Percentiles rank a stretch among this genome's conserved stretches.
Evolutionary conservation across 1,139 yeast species (phyloP).

Genomic region (Zhuliangozyma blackwelliae): DNA sequence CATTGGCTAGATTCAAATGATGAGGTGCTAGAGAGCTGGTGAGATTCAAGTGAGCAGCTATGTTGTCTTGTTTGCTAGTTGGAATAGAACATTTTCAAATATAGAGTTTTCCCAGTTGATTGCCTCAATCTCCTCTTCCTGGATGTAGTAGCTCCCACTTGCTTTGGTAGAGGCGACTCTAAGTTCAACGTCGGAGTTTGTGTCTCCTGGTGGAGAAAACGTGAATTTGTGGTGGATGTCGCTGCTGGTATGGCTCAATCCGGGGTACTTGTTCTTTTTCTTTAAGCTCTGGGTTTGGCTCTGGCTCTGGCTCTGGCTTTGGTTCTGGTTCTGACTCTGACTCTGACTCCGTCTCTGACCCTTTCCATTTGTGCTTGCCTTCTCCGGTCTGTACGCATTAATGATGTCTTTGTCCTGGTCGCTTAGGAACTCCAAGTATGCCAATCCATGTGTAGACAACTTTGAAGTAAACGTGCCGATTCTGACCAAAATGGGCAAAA

Average conservation of each 20-base stretch:
- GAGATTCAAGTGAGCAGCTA: neutral
- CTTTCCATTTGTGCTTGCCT: neutral
- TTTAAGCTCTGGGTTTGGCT: slow-evolving; percentile 1
- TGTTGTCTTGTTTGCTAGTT: neutral
- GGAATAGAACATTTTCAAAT: slow-evolving; percentile 11
- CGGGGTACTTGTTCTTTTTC: slow-evolving; percentile 5
- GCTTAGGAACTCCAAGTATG: slow-evolving; percentile 15
- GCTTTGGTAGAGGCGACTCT: neutral
- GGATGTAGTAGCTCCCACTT: slow-evolving; percentile 6
- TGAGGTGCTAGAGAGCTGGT: neutral
- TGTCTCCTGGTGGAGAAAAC: slow-evolving; percentile 1
- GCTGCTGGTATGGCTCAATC: slow-evolving; percentile 1
- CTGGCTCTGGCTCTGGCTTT: neutral
- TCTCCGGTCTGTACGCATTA: slow-evolving; percentile 3
- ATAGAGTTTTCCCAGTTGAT: slow-evolving; percentile 21
- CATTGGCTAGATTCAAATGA: slow-evolving; percentile 53
- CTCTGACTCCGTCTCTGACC: neutral
- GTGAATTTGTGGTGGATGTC: too few relatives aligned
- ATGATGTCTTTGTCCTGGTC: slow-evolving; percentile 14
- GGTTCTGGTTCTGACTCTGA: neutral
- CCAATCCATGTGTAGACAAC: slow-evolving; percentile 17
- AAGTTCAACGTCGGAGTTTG: slow-evolving; percentile 3
- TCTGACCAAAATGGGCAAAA: slow-evolving; percentile 16
- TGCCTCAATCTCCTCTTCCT: slow-evolving; percentile 16
- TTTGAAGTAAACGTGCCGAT: slow-evolving; percentile 20